These are phyloP conservation scores for Neonectria punicea DNA, from an alignment of 2,329 filamentous ascomycete species.

Conservation along the genomic window DNA sequence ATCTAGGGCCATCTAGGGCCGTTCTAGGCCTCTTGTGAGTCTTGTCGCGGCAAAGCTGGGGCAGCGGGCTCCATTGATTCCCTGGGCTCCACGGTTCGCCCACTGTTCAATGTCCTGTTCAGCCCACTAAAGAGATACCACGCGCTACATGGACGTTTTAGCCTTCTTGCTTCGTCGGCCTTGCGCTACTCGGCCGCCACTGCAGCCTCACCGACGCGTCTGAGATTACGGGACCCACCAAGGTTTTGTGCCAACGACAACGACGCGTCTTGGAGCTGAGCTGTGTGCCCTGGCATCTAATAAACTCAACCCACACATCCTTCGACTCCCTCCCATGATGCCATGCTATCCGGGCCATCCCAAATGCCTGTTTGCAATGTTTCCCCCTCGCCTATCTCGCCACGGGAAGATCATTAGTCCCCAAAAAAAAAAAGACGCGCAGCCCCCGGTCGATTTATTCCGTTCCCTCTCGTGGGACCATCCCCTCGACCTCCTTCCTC, in stretches of 20 bases:
- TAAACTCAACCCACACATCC: conserved; percentile 14
- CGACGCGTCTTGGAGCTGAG: conserved; percentile 10
- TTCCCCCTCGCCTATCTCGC: conserved; percentile 42
- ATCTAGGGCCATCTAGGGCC: not conserved
- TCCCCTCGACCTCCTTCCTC: not conserved
- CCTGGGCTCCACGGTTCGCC: conserved; percentile 26
- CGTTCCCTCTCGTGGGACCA: conserved; percentile 11
- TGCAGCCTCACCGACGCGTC: conserved; percentile 39
- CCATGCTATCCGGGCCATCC: conserved; percentile 12
- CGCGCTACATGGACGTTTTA: conserved; percentile 27
- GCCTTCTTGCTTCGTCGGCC: conserved; percentile 19
- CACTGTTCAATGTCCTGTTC: not conserved
- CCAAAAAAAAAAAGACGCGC: conserved; percentile 30
- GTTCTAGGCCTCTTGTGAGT: conserved; percentile 1
- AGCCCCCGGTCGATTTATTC: conserved; percentile 27
- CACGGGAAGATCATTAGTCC: conserved; percentile 41
- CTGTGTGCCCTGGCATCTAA: not conserved
- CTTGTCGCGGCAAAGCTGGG: conserved; percentile 3
- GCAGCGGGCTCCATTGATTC: not conserved
- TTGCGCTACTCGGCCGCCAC: conserved; percentile 31
- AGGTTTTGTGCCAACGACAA: conserved; percentile 10
- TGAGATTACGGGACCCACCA: conserved; percentile 34
- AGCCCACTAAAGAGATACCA: conserved; percentile 24
- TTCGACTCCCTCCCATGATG: conserved; percentile 22
- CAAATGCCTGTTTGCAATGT: conserved; percentile 17